phyloP scores from a whole-genome alignment of 1,284 basidiomycete species.

The Cryptococcus hybrid region DNA sequence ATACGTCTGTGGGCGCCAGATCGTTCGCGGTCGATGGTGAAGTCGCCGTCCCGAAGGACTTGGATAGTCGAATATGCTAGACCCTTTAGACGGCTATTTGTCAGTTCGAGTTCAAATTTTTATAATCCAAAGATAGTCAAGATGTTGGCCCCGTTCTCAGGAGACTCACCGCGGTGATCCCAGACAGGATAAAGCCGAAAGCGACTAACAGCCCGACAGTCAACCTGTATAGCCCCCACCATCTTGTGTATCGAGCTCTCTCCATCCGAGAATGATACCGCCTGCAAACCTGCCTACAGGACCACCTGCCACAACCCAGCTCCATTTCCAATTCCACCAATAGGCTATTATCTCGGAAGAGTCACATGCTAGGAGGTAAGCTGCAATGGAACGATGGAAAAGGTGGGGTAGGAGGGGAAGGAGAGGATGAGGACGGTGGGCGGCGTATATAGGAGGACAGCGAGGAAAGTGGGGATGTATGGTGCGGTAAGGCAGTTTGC shows the following conservation, averaged over 20 bases:
- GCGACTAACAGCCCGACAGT: conserved; percentile 21
- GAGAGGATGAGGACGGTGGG: conserved; percentile 20
- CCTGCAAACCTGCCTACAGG: conserved; percentile 34
- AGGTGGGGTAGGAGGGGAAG: conserved; percentile 18
- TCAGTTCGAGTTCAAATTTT: not conserved
- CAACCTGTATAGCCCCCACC: conserved; percentile 11
- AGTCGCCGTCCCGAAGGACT: conserved; percentile 19
- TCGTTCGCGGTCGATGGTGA: conserved; percentile 38
- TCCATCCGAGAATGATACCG: conserved; percentile 36
- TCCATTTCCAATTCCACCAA: conserved; percentile 34
- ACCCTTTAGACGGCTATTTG: conserved; percentile 13
- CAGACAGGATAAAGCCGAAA: conserved; percentile 25
- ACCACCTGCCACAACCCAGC: conserved; percentile 40
- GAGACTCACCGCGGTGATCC: conserved; percentile 31
- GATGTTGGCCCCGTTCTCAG: not conserved
- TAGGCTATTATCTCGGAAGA: conserved; percentile 10
- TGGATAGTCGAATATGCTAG: conserved; percentile 24
- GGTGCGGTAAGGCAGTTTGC: conserved; percentile 46
- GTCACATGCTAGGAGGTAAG: conserved; percentile 16
- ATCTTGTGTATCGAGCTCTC: conserved; percentile 22
- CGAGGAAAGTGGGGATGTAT: conserved; percentile 35
- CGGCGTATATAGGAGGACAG: conserved; percentile 27
- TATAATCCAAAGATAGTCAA: not conserved
- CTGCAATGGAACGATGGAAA: conserved; percentile 8
- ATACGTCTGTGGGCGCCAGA: conserved; percentile 12